Evolutionary conservation across 192 early-diverging fungal species (phyloP), one percentile per base, ranked within the genome.

Genomic region (Mortierella claussenii): DNA sequence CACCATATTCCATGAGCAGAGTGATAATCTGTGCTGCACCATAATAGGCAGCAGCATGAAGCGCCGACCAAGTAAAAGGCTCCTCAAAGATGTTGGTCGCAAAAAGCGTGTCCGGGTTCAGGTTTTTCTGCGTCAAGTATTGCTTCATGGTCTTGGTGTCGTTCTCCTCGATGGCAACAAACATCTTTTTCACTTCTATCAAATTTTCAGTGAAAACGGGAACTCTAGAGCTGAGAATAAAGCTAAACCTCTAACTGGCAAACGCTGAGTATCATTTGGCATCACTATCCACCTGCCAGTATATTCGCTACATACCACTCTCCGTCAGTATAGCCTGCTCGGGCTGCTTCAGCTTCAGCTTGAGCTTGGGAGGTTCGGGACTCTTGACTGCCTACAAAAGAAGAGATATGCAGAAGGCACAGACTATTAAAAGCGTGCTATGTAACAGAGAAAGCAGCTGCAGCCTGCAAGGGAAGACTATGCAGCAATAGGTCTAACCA

Each of bases 31-130:
- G 88, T 23, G 83, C 69, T 26, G 89, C 78, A 9, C 94, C 95
- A 73, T 88, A 92, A 74, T 92, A 98, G 15, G 90, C 84, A 0
- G 95, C 95, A 4, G 94, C 92, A 67, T 98, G 96, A 27, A 98
- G 70, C 30, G 91, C 89, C 0, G 85, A 80, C 96, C 96, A 98
- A 5, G 89, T 94, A 60, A 92, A 95, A 2, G 80, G 65, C 27
- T 87, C 88, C 18, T 76, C 73, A 55, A 75, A 75, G n/a, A 76
- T 55, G 18, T 61, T 67, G 20, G 65, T 66, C 27, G 55, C 59
- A 47, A 66, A 76, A 1, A 76, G 53, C 11, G 64, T 76, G 33
- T 76, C 73, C 1, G 73, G 73, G 26, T 76, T 24, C 5, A 76
- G 28, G 32, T 76, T 61, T 31, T 60, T 65, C 34, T 66, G 58